phyloP scores from a whole-genome alignment of 148 eudicot genomes.

The Amaranthus cruentus region DNA sequence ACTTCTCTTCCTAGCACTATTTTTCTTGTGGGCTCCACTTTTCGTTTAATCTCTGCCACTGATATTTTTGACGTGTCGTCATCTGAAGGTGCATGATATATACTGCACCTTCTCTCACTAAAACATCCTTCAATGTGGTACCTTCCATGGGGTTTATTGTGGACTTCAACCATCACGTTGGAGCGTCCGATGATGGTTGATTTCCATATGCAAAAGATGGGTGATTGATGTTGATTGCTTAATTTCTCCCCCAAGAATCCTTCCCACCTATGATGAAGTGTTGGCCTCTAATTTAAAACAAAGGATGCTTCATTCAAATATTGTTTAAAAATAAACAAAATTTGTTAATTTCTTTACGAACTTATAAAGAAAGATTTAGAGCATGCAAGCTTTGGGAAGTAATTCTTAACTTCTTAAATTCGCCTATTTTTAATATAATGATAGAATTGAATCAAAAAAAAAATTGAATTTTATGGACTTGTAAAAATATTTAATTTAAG shows the following conservation, averaged over 20 bases:
- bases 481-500: too few species aligned
- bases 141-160: not conserved
- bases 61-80: not conserved
- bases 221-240: conserved; percentile 9
- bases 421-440: too few species aligned
- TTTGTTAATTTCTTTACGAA: too few species aligned
- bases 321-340: too few species aligned
- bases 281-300: conserved; percentile 14
- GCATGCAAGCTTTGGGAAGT: not conserved
- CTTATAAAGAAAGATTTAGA: too few species aligned
- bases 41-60: conserved; percentile 20
- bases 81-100: conserved; percentile 8
- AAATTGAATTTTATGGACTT: too few species aligned
- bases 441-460: too few species aligned
- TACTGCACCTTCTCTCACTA: conserved; percentile 28
- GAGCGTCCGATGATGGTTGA: conserved; percentile 32
- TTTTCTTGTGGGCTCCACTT: conserved; percentile 24
- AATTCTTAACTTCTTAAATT: too few species aligned
- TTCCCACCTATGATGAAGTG: conserved; percentile 29
- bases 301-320: not conserved
- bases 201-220: conserved; percentile 21
- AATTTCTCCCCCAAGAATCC: conserved; percentile 26
- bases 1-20: conserved; percentile 28
- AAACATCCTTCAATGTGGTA: conserved; percentile 27
- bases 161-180: conserved; percentile 14